phyloP scores from a whole-genome alignment of 257 asterid genomes.

The Eucommia ulmoides region DNA sequence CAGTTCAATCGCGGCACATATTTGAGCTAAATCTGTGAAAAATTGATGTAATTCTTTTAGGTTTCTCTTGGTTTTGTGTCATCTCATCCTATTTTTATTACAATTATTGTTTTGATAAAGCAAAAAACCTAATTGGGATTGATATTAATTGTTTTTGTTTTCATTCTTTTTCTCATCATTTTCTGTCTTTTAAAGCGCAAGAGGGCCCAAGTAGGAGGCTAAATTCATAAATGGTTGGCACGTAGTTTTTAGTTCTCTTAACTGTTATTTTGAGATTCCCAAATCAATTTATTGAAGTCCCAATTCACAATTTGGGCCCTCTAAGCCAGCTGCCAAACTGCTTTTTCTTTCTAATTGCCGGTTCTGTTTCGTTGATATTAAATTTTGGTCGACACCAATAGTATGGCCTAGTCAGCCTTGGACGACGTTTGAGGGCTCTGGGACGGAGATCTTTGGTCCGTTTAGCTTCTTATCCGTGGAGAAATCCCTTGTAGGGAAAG shows the following conservation, averaged over 20 bases:
- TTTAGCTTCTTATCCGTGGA: too few species aligned
- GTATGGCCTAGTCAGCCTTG: too few species aligned
- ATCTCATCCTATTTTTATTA: constrained; percentile 7
- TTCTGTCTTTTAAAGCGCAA: constrained; percentile 11
- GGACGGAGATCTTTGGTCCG: too few species aligned
- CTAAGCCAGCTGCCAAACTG: too few species aligned
- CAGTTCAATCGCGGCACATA: too few species aligned
- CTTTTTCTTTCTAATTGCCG: too few species aligned
- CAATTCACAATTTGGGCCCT: background rate
- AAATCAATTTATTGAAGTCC: background rate
- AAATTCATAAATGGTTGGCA: constrained; percentile 14
- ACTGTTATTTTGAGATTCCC: background rate
- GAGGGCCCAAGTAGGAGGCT: constrained; percentile 24
- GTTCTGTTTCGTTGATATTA: too few species aligned
- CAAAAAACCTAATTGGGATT: constrained; percentile 3
- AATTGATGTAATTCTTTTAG: too few species aligned
- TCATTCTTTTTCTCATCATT: constrained; percentile 1
- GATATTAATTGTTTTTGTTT: constrained; percentile 6
- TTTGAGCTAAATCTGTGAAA: too few species aligned
- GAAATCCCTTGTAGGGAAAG: too few species aligned
- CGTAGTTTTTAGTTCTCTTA: constrained; percentile 6
- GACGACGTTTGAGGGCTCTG: too few species aligned
- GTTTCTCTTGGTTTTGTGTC: background rate
- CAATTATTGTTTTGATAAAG: constrained; percentile 10
- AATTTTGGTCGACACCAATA: too few species aligned